These are phyloP conservation scores for Alternaria hordeiaustralica DNA, from an alignment of 2,329 filamentous ascomycete species.

Conservation along the genomic window DNA sequence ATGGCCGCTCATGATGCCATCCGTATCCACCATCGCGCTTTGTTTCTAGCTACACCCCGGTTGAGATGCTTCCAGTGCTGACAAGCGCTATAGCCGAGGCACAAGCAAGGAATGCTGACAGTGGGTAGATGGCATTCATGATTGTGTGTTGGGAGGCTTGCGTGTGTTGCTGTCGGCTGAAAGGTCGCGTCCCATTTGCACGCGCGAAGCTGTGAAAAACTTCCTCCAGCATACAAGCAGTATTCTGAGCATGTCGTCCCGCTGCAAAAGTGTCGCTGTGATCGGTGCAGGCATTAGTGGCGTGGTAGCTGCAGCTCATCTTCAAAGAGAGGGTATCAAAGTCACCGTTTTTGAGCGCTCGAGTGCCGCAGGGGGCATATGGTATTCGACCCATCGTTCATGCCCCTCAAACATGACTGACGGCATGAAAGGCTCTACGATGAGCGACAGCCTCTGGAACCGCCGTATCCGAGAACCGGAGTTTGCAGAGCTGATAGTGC, in stretches of 20 bases:
- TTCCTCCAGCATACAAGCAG: neutral
- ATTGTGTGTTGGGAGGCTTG: neutral
- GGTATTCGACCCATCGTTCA: conserved; percentile 46
- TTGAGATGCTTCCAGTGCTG: neutral
- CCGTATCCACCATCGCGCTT: conserved; percentile 21
- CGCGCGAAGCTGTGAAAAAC: neutral
- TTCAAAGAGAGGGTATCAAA: conserved; percentile 47
- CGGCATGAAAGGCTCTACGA: conserved; percentile 54
- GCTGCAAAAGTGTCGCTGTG: conserved; percentile 37
- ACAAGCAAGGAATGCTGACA: neutral
- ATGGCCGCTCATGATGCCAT: conserved; percentile 30
- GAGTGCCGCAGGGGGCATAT: conserved; percentile 61
- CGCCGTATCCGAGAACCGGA: conserved; percentile 51
- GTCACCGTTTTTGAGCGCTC: conserved; percentile 63
- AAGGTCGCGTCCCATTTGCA: neutral
- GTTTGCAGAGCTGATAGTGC: conserved; percentile 26
- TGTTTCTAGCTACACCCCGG: neutral
- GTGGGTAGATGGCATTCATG: neutral
- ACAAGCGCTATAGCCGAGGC: conserved; percentile 3
- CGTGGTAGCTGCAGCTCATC: conserved; percentile 44
- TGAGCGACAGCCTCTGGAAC: conserved; percentile 56
- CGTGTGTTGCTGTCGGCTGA: neutral
- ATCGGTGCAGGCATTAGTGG: conserved; percentile 49
- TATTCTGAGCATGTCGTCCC: conserved; percentile 20
- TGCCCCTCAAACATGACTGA: neutral